Conservation (phyloP, 2,329 filamentous ascomycete species). For the Aspergillus sergii region DNA sequence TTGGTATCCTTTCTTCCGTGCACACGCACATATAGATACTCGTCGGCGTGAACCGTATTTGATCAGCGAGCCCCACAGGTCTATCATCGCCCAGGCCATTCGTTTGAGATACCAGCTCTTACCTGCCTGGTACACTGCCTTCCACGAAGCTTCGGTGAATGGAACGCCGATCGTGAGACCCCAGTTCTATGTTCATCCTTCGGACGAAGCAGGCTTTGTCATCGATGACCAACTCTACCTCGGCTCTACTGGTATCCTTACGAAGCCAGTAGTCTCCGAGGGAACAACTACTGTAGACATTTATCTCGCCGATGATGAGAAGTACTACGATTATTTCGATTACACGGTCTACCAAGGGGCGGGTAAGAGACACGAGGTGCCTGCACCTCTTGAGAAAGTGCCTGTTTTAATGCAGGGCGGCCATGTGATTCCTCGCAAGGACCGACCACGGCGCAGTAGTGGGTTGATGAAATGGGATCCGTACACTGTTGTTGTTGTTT, state of each 20-base stretch:
- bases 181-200: conserved; percentile 89
- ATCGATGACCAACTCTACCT: conserved; percentile 94
- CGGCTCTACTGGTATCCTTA: conserved; percentile 84
- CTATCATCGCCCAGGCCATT: conserved; percentile 84
- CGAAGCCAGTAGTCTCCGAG: conserved; percentile 83
- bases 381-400: conserved; percentile 81
- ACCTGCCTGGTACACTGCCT: conserved; percentile 95
- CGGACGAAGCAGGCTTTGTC: conserved; percentile 81
- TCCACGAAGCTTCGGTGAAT: conserved; percentile 81
- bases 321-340: conserved; percentile 95
- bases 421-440: conserved; percentile 87
- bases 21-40: conserved; percentile 94
- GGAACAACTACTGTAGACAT: conserved; percentile 73
- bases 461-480: conserved; percentile 92
- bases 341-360: conserved; percentile 74
- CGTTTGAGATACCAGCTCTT: conserved; percentile 86
- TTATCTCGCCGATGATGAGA: conserved; percentile 84
- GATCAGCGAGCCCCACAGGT: conserved; percentile 77
- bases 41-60: conserved; percentile 93
- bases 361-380: conserved; percentile 69
- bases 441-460: conserved; percentile 80
- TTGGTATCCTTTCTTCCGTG: conserved; percentile 98
- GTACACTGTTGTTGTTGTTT: conserved; percentile 82
- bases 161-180: conserved; percentile 87
- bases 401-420: conserved; percentile 91